A percentile compares a stretch with the other conserved stretches of the same genome.
Conservation (phyloP, 768 basidiomycete species). For the Leccinum rimulosum region DNA sequence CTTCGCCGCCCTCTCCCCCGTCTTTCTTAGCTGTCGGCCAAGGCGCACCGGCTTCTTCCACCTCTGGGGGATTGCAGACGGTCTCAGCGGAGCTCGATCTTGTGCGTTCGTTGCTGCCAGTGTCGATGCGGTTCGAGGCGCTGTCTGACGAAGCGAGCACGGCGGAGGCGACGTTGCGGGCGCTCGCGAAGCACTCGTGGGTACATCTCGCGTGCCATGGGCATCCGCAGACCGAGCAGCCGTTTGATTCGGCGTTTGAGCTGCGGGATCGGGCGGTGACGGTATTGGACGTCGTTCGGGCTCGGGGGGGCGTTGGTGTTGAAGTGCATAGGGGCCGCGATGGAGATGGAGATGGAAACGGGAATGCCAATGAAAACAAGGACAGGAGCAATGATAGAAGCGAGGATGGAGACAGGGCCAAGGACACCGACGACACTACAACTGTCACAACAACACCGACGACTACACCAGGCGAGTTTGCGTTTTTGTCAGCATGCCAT, state of each 20-base stretch:
- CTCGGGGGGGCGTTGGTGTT: constrained; percentile 12
- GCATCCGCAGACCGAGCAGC: constrained; percentile 14
- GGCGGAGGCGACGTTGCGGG: constrained; percentile 8
- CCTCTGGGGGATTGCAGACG: constrained; percentile 9
- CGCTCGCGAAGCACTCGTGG: constrained; percentile 23
- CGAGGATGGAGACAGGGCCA: background rate
- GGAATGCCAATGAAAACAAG: background rate
- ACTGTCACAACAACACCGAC: background rate
- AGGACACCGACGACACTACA: background rate
- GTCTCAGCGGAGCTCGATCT: constrained; percentile 22
- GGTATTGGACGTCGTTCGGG: constrained; percentile 8
- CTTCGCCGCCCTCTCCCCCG: background rate
- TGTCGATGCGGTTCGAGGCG: constrained; percentile 9
- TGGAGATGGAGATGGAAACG: background rate
- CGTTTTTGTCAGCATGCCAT: constrained; percentile 36
- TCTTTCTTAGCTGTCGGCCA: constrained; percentile 23
- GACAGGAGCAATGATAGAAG: background rate
- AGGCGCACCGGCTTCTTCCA: constrained; percentile 6
- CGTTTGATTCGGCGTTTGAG: constrained; percentile 28
- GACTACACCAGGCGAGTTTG: constrained; percentile 19
- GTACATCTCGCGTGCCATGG: constrained; percentile 36
- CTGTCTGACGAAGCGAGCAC: constrained; percentile 18
- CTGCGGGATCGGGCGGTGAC: constrained; percentile 23
- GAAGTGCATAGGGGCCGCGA: background rate
- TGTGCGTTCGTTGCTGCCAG: constrained; percentile 17